phyloP scores from a whole-genome alignment of 2,329 filamentous ascomycete genomes.

The Penicillium paneum region DNA sequence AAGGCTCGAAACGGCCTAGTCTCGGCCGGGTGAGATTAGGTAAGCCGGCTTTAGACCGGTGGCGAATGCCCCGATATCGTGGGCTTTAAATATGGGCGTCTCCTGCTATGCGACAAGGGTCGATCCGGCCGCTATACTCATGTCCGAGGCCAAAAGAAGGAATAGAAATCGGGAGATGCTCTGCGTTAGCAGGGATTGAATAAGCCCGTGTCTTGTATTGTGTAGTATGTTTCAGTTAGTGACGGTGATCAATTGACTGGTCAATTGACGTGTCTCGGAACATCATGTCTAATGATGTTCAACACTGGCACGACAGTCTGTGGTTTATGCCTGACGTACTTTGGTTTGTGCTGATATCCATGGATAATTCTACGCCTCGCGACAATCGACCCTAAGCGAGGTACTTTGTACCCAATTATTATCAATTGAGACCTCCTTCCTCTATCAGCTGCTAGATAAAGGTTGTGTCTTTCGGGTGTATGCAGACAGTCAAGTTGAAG shows the following conservation, averaged over 20 bases:
- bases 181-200: background rate
- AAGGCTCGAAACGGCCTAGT: conserved; percentile 2
- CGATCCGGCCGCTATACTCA: background rate
- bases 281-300: background rate
- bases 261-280: background rate
- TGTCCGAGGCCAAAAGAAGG: background rate
- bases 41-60: background rate
- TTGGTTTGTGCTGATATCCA: background rate
- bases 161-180: background rate
- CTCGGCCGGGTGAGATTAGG: conserved; percentile 10
- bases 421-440: background rate
- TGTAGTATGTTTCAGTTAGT: background rate
- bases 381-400: background rate
- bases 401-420: background rate
- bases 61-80: background rate
- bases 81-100: background rate
- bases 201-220: background rate
- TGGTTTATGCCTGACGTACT: background rate
- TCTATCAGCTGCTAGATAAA: background rate
- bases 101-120: background rate
- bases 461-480: background rate
- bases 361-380: background rate
- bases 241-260: background rate
- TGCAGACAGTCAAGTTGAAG: background rate
- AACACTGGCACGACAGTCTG: too few relatives aligned